A percentile compares a stretch with the other conserved stretches of the same genome.
These are phyloP conservation scores for Pharus latifolius DNA, from an alignment of 176 grass and related monocot species.

Conservation along the genomic window DNA sequence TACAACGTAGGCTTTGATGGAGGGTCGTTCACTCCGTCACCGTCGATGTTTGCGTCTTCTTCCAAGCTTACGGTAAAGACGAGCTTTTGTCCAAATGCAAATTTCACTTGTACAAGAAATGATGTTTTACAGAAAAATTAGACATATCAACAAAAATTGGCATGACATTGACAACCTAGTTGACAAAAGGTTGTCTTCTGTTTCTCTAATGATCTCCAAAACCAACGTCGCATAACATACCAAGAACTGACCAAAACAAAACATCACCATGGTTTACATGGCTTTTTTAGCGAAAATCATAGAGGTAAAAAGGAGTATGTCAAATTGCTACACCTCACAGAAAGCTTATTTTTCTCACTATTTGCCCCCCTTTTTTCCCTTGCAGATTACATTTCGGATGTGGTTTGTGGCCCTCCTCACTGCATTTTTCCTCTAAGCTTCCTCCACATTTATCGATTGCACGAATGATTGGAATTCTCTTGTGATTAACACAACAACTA, in stretches of 20 bases:
- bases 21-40: neutral
- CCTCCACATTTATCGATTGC: neutral
- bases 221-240: neutral
- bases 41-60: constrained; percentile 14
- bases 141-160: too few species aligned
- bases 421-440: constrained; percentile 32
- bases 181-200: too few species aligned
- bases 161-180: too few species aligned
- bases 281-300: neutral
- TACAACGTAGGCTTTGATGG: constrained; percentile 28
- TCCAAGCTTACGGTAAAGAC: constrained; percentile 36
- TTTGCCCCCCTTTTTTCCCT: constrained; percentile 7
- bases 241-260: neutral
- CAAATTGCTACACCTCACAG: neutral
- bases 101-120: neutral
- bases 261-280: neutral
- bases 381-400: constrained; percentile 38
- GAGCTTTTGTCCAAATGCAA: neutral
- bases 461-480: neutral
- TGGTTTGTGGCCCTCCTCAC: constrained; percentile 41
- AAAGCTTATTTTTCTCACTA: neutral
- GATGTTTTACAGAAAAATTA: too few species aligned
- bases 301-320: neutral
- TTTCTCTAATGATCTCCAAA: neutral
- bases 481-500: neutral